Conservation (phyloP, 164 flowering plant species). For the Nelumbo lutea region DNA sequence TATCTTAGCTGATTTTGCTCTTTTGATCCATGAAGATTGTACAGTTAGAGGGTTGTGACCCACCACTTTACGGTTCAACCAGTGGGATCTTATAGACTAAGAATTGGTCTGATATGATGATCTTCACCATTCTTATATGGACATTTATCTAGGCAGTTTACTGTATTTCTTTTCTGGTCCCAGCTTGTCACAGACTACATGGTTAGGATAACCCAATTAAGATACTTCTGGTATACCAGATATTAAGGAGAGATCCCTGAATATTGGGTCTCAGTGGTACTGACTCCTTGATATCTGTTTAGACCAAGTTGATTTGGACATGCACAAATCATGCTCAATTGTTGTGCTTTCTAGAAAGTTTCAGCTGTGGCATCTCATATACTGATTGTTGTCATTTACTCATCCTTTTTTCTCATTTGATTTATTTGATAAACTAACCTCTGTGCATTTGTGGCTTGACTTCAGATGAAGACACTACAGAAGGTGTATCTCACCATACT, state of each 20-base stretch:
- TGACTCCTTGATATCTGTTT: background rate
- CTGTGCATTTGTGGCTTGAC: background rate
- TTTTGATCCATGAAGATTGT: background rate
- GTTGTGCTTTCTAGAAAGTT: background rate
- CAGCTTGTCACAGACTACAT: background rate
- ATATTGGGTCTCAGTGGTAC: too few relatives aligned
- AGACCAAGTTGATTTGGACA: background rate
- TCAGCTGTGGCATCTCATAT: too few relatives aligned
- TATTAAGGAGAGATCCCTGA: background rate
- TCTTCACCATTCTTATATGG: background rate
- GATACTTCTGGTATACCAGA: background rate
- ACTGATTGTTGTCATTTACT: too few relatives aligned
- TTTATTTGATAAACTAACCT: background rate
- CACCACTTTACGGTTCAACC: background rate
- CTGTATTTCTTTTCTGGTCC: background rate
- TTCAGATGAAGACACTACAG: slow-evolving; percentile 25
- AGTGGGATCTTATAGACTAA: background rate
- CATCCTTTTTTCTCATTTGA: too few relatives aligned
- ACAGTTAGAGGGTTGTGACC: background rate
- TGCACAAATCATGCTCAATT: background rate
- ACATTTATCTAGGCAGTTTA: background rate
- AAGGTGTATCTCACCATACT: slow-evolving; percentile 9
- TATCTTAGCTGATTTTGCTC: background rate
- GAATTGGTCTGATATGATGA: background rate
- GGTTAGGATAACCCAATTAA: background rate